Evolutionary conservation across 257 asterid genomes (phyloP).

Genomic region (Mitragyna speciosa): DNA sequence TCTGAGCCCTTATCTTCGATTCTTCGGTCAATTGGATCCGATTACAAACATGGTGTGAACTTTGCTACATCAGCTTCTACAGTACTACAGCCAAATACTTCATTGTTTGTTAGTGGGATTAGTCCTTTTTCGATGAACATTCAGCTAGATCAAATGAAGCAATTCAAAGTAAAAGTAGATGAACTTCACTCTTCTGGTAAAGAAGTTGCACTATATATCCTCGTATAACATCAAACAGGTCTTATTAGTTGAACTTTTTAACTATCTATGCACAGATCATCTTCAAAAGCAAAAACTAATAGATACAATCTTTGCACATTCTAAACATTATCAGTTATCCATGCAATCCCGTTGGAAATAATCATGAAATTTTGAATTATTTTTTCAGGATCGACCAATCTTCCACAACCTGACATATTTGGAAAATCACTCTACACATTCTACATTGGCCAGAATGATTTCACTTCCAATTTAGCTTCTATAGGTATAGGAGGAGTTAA

Average conservation of each 20-base stretch:
- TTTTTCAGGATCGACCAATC: conserved; percentile 31
- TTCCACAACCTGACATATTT: conserved; percentile 59
- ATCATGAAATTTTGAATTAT: not conserved
- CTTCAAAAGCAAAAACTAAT: too few relatives aligned
- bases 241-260: not conserved
- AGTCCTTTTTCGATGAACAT: conserved; percentile 68
- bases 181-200: conserved; percentile 37
- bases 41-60: conserved; percentile 60
- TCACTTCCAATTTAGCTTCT: conserved; percentile 44
- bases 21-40: conserved; percentile 63
- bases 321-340: conserved; percentile 20
- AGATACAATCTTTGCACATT: conserved; percentile 50
- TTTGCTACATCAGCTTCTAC: conserved; percentile 68
- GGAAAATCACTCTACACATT: conserved; percentile 60
- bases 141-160: conserved; percentile 63
- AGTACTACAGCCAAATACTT: conserved; percentile 53
- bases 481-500: conserved; percentile 47
- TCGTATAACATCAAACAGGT: not conserved
- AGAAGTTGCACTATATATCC: too few relatives aligned
- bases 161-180: conserved; percentile 45
- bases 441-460: conserved; percentile 70
- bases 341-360: conserved; percentile 28
- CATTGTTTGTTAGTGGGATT: conserved; percentile 51
- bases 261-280: too few relatives aligned
- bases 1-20: conserved; percentile 61